Evolutionary conservation across 2,329 filamentous ascomycete species (phyloP), one percentile per base, ranked within the genome.

Genomic region (Triangularia setosa): DNA sequence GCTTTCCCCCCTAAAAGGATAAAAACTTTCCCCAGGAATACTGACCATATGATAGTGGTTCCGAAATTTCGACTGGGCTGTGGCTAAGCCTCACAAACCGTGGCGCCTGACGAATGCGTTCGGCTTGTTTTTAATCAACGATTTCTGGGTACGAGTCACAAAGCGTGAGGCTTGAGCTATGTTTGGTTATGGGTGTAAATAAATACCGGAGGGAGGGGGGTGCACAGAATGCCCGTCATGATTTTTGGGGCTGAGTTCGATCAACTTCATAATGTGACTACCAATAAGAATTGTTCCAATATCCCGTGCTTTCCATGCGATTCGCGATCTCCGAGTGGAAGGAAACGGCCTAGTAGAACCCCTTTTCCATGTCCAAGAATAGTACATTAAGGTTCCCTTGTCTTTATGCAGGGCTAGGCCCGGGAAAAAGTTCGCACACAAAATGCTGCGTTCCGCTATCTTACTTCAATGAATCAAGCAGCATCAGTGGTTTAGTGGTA

Each of bases 401-500:
- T 48, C 40, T n/a, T 12, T 9, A 21, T 48, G 7, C 27, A 53
- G 30, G 53, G 12, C 18, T 30, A 16, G 24, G 24, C 18, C 55
- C 28, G 56, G 58, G 4, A 9, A 2, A 4, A 24, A n/a, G 2
- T 16, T 11, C 52, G 8, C 23, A 14, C 21, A 25, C 52, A 28
- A 25, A 55, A 25, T 24, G 12, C 52, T 23, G 27, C 52, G 27
- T 25, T 28, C 52, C 52, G 23, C 23, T 23, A 14, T 4, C 1
- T 2, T 3, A 16, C 21, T n/a, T 18, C 52, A 55, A 8, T 23
- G 16, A 48, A 54, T 61, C 33, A 9, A 27, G 8, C 14, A 53
- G 58, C 40, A 61, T 67, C 73, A 78, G 78, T 81, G 79, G 79
- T 80, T 80, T 80, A 81, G 78, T 80, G 79, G 79, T 81, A 81